Evolutionary conservation across 345 rosid genomes (phyloP).

Genomic region (Hevea brasiliensis): DNA sequence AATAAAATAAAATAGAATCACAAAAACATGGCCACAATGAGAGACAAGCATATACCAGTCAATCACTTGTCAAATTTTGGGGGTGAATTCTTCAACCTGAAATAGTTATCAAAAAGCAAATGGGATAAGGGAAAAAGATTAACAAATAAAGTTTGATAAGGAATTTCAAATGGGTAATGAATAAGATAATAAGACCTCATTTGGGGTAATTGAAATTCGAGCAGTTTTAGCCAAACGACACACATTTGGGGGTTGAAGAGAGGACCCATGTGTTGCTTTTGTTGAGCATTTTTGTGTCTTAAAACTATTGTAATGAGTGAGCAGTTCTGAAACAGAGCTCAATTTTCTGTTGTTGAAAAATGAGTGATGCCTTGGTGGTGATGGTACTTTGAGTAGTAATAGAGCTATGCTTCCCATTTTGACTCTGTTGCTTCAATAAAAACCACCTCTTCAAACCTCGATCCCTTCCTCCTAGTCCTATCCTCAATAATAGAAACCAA

Average conservation of each 20-base stretch:
- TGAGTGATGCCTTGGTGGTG: constrained; percentile 12
- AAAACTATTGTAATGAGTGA: constrained; percentile 12
- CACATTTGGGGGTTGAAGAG: constrained; percentile 65
- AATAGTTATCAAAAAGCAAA: not conserved
- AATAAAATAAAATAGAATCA: not conserved
- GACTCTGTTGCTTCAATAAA: not conserved
- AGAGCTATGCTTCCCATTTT: constrained; percentile 24
- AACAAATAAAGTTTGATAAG: not conserved
- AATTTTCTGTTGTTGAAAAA: constrained; percentile 6
- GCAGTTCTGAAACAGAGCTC: constrained; percentile 4
- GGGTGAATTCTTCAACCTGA: constrained; percentile 64
- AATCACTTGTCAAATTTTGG: constrained; percentile 67
- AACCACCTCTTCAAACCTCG: too few relatives aligned
- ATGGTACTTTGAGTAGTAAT: constrained; percentile 25
- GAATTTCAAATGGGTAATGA: too few relatives aligned
- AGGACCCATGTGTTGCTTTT: constrained; percentile 32
- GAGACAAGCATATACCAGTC: constrained; percentile 54
- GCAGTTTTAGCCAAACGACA: constrained; percentile 72
- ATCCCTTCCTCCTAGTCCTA: too few relatives aligned
- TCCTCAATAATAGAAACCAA: too few relatives aligned
- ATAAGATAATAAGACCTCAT: constrained; percentile 42
- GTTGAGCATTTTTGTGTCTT: constrained; percentile 38
- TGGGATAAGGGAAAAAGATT: not conserved
- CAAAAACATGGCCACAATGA: not conserved
- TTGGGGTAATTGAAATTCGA: constrained; percentile 67